These are phyloP conservation scores for Diaporthe caulivora DNA, from an alignment of 2,329 filamentous ascomycete species.

Conservation along the genomic window DNA sequence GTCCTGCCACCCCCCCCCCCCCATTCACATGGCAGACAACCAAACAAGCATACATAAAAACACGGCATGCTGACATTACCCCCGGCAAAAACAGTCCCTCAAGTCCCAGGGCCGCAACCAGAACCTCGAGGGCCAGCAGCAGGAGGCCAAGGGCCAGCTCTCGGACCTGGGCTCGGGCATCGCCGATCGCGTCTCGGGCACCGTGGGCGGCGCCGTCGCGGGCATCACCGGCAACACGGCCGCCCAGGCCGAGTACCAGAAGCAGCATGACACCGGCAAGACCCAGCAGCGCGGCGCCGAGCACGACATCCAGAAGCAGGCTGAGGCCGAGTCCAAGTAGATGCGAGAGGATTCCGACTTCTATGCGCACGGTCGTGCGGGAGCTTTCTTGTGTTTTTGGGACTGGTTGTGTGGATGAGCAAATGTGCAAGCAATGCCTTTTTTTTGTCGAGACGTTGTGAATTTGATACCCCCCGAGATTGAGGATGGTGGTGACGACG, in stretches of 20 bases:
- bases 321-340: constrained; percentile 53
- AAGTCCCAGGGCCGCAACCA: constrained; percentile 82
- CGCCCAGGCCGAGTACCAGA: constrained; percentile 74
- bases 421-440: neutral
- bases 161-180: constrained; percentile 79
- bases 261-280: constrained; percentile 83
- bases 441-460: neutral
- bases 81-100: constrained; percentile 60
- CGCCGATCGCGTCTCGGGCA: constrained; percentile 75
- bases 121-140: constrained; percentile 82
- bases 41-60: no score
- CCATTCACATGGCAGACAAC: no score
- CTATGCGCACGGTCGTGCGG: neutral
- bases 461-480: constrained; percentile 38
- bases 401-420: neutral
- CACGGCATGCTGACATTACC: constrained; percentile 23
- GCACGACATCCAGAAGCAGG: constrained; percentile 82
- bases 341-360: neutral
- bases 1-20: neutral
- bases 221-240: constrained; percentile 77
- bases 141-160: constrained; percentile 87
- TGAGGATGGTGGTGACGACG: neutral
- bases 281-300: constrained; percentile 86
- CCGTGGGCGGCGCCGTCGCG: constrained; percentile 79
- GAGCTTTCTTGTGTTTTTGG: neutral